A percentile compares a stretch with the other conserved stretches of the same genome.
Evolutionary conservation across 257 asterid genomes (phyloP).

Genomic region (Haberlea rhodopensis): DNA sequence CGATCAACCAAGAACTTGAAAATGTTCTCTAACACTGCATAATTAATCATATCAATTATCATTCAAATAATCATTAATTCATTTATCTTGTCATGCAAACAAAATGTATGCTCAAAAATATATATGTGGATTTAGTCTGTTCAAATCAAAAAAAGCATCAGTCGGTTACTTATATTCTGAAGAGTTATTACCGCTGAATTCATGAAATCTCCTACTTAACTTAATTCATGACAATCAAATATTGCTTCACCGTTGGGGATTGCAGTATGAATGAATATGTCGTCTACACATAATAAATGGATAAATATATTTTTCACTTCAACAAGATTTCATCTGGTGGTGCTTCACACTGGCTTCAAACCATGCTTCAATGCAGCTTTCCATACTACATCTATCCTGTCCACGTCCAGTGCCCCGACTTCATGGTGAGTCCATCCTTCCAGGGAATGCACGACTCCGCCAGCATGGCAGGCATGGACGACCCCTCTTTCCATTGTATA

Average conservation of each 20-base stretch:
- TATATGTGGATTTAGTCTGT: too few species aligned
- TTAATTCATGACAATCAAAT: neutral
- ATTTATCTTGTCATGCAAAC: too few species aligned
- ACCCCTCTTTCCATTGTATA: conserved; percentile 93
- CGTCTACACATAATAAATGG: neutral
- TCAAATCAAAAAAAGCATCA: too few species aligned
- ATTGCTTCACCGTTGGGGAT: neutral
- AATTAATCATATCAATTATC: too few species aligned
- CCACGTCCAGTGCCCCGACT: conserved; percentile 85
- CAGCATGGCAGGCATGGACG: conserved; percentile 95
- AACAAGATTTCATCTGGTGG: neutral
- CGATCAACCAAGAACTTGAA: too few species aligned
- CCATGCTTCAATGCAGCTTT: conserved; percentile 84
- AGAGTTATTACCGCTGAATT: too few species aligned
- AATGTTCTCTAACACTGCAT: too few species aligned
- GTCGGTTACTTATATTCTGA: too few species aligned
- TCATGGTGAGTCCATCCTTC: conserved; percentile 94
- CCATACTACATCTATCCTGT: conserved; percentile 78
- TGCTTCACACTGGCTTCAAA: conserved; percentile 53
- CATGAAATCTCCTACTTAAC: neutral
- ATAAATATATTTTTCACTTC: too few species aligned
- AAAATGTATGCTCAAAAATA: too few species aligned
- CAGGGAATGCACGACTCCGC: conserved; percentile 71
- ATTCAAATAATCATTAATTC: too few species aligned
- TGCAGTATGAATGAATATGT: neutral